Evolutionary conservation across 176 grass and related monocot species (phyloP), one percentile per base, ranked within the genome.

Genomic region (Ensete glaucum): DNA sequence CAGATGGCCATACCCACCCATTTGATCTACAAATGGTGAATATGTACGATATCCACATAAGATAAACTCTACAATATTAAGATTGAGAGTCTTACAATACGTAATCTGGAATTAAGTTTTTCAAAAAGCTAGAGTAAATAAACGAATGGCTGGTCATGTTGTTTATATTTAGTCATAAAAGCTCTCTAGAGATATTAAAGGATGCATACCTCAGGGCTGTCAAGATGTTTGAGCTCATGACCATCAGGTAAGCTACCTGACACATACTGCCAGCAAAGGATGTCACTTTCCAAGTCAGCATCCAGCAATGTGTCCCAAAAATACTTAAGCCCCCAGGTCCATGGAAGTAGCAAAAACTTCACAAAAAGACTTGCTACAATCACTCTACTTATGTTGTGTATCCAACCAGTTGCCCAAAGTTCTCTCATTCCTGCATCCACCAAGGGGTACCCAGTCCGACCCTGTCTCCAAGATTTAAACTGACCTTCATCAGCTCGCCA

Each of bases 381-480:
- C 62, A 92, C 87, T 89, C 93, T 85, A 78, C 83, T 90, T 53
- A 79, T 79, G 76, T 96, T 96, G 86, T 96, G 93, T 34, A 80
- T 92, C 93, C 93, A 96, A 52, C 89, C 93, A 62, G 93, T 96
- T 72, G 93, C 93, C 93, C 93, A 96, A 29, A 96, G 86, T 72
- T 96, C 93, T 79, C 93, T 90, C 93, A 96, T 96, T 81, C 89
- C 93, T 27, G 93, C 93, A 90, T 96, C 93, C 71, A 96, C 93
- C 72, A 96, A 85, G 1, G 93, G 93, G 66, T 92, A 96, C 69
- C 93, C 93, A 24, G 93, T 92, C 82, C 85, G 88, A 63, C 93
- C 93, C 25, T 96, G 93, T 59, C 89, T 90, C 93, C 93, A 96
- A 24, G 77, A 84, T 75, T 92, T 96, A 76, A 96, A 96, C 55